Evolutionary conservation across 495 filamentous ascomycete genomes (phyloP), one percentile per base, ranked within the genome.

Genomic region (Aspergillus cavernicola): DNA sequence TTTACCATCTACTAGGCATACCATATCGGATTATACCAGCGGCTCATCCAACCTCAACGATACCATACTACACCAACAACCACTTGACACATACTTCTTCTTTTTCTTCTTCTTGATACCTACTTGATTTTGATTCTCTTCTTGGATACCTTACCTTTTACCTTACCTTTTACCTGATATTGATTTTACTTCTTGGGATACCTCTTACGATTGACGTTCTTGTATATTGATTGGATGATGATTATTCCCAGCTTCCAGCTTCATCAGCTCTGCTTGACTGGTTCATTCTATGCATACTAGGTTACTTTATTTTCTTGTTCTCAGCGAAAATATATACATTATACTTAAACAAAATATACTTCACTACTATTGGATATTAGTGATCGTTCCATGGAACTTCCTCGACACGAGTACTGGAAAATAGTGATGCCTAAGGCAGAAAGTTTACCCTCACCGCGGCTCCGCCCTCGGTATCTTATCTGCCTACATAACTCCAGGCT

Each of bases 181-280:
- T 52, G 15, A 52, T 45, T 52, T 45, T 37, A 44, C 31, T 53
- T 53, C 31, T 66, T 43, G 57, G 52, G 60, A 62, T 66, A 66
- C 65, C 56, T 55, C 18, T 56, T 57, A 53, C 23, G 56, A 53
- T 58, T 58, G 38, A 43, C 37, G 41, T 51, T 57, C 40, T 53
- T 58, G 38, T 52, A 53, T 41, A 57, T 57, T 57, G 47, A 57
- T 57, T 57, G 42, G 52, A 54, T 54, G 35, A 54, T 33, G 42
- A 54, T 54, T 20, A 37, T 24, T 37, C n/a, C 42, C 12, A 40
- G 24, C 28, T 15, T 33, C 29, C 29, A 40, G 39, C 38, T 37
- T 45, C 40, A 45, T 45, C 50, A 38, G 50, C 29, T 39, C 33
- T 45, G 38, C 45, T 45, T 45, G 31, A 46, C 46, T 57, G 42